phyloP scores from a whole-genome alignment of 257 asterid species.

The Nicotiana tomentosiformis region DNA sequence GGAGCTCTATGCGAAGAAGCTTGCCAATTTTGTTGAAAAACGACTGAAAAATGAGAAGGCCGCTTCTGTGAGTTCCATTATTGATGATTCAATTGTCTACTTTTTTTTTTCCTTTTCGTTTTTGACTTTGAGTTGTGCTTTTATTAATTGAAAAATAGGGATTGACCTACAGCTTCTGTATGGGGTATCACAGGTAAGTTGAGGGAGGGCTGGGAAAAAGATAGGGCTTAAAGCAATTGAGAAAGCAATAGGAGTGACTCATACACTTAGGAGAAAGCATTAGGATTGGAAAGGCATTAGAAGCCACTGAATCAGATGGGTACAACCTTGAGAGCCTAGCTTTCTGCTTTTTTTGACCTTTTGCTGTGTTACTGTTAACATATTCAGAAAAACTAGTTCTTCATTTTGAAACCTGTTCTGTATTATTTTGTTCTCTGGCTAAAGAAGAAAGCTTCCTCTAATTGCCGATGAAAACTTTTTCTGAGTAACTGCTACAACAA shows the following conservation, averaged over 20 bases:
- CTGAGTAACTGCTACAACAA: not conserved
- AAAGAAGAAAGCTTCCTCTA: not conserved
- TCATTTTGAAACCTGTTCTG: not conserved
- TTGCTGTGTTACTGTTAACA: not conserved
- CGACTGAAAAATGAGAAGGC: conserved; percentile 95
- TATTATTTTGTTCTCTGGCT: not conserved
- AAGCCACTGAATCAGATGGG: not conserved
- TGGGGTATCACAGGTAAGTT: not conserved
- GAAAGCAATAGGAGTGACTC: not conserved
- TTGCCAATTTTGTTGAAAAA: conserved; percentile 85
- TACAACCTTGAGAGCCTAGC: not conserved
- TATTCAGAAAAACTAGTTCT: not conserved
- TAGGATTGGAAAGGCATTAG: not conserved
- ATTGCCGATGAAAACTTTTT: not conserved
- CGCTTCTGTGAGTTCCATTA: conserved; percentile 75
- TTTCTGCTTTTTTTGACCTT: not conserved
- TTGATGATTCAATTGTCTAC: not conserved
- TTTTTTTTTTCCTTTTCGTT: not conserved
- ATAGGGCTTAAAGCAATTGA: not conserved
- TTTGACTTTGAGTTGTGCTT: not conserved
- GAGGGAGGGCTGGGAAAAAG: not conserved
- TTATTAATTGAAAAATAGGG: not conserved
- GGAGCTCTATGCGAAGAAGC: conserved; percentile 83
- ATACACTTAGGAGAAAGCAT: not conserved
- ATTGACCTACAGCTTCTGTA: not conserved